Base-by-base conservation (phyloP, 208 protist species). In the Leishmania gerbilli region DNA sequence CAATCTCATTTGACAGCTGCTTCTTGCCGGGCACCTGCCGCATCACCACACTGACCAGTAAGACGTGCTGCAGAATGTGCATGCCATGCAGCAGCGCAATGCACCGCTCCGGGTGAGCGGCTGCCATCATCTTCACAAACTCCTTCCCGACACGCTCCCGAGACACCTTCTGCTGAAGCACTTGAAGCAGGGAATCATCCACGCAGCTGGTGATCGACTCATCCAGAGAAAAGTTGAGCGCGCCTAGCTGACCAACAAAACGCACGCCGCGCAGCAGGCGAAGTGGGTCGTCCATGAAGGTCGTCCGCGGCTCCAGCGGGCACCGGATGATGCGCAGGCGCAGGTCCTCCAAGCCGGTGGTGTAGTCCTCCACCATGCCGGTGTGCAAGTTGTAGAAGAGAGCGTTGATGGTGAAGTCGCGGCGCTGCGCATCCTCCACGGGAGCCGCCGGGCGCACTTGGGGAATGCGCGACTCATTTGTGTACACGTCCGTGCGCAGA, bases 381-480 rank as follows among this genome's bases (percentile, higher is more conserved):
- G 87, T 98, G 85, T 99, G 93, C n/a, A 99, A 89, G 85, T 99
- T 99, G 81, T 99, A 99, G 83, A 99, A 99, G 9, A 99, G 91
- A 27, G 98, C 85, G 89, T 99, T 99, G 53, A 99, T 97, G n/a
- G 99, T 99, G 79, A 99, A 98, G 89, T 99, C 99, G 42, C 99
- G 91, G 27, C 99, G 85, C 42, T 92, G 74, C 4, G 99, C 98
- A 87, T 99, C 99, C 79, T 99, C 93, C n/a, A 88, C 42, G 34
- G 94, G 89, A 0, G 92, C 95, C n/a, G 88, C 96, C 24, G 90
- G 84, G 2, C 91, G 89, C 27, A 98, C 92, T 65, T 85, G 68
- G 11, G 99, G 98, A 49, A 99, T 99, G 76, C 99, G 90, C 15
- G 89, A 96, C 40, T 95, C 88, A 6, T 76, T 74, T 3, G 89